Base-by-base conservation (phyloP, 805 yeast genomes). In the Candida tibetensis region DNA sequence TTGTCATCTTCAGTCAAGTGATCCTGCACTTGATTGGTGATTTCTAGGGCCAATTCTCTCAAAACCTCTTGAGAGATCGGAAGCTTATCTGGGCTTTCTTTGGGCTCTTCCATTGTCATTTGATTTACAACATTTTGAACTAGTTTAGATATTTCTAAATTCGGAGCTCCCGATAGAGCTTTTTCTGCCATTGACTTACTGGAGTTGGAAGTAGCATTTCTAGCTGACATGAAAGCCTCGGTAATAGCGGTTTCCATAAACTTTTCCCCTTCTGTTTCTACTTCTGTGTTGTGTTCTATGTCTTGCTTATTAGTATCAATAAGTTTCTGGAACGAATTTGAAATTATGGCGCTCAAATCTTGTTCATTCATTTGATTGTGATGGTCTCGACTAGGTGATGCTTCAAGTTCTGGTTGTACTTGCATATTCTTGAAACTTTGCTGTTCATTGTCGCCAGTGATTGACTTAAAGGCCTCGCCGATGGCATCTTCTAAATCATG, bases 1-100 rank as follows among this genome's bases (percentile, higher is more conserved):
- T 40, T 13, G 22, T 44, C 44, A 28, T 49, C 54, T 30, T 49
- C 55, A 9, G 36, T 29, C 38, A 49, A 42, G 35, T 58, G 57
- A 32, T 41, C 57, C 39, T 53, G 63, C 33, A 64, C 63, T 39
- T 61, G 61, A 37, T 45, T 52, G 1, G 62, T 52, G 23, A 61
- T 58, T 38, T 62, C 62, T 15, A 45, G 37, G 2, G 67, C 66
- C 32, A 62, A 48, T 18, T 57, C 61, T 29, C 51, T 56, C 16
- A 61, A 40, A 2, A 57, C 44, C 28, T 55, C 62, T 18, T 53
- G 53, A 2, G 57, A 37, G 12, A 51, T 43, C 13, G 49, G 28
- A 10, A 30, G 26, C 21, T 31, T 35, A 5, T 40, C 41, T 3
- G 37, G 15, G 2, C 9, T 14, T 27, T 32, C 37, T 12, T 18